Percentiles rank a stretch among this genome's conserved stretches.
These are phyloP conservation scores for Mycena alexandri DNA, from an alignment of 768 basidiomycete genomes.

Conservation along the genomic window DNA sequence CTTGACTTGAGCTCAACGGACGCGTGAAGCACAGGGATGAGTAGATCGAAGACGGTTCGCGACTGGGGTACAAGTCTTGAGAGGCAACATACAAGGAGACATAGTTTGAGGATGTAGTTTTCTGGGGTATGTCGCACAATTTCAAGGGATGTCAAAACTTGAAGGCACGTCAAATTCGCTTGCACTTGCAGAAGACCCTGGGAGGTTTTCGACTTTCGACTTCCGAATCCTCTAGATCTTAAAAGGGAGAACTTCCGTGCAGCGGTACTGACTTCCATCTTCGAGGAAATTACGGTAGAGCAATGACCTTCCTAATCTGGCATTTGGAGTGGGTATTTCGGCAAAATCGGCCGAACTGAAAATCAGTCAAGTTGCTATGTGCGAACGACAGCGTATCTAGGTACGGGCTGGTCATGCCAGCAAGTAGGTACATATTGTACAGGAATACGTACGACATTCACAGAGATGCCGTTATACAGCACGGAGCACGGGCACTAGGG, in stretches of 20 bases:
- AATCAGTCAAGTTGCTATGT: too few relatives aligned
- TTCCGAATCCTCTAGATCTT: background rate
- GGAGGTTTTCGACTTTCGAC: background rate
- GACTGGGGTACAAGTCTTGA: conserved; percentile 2
- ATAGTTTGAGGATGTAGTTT: conserved; percentile 16
- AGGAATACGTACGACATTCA: conserved; percentile 13
- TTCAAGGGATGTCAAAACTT: too few relatives aligned
- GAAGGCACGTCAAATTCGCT: too few relatives aligned
- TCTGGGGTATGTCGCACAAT: background rate
- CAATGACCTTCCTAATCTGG: too few relatives aligned
- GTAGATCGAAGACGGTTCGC: conserved; percentile 16
- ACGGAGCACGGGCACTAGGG: too few relatives aligned
- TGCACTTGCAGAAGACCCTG: background rate
- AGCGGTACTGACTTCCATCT: too few relatives aligned
- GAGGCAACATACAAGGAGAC: conserved; percentile 11
- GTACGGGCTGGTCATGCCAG: background rate
- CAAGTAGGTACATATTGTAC: background rate
- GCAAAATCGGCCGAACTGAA: too few relatives aligned
- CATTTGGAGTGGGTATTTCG: too few relatives aligned
- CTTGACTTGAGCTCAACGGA: conserved; percentile 35
- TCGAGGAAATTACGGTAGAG: too few relatives aligned
- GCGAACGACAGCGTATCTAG: conserved; percentile 4
- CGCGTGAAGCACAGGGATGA: conserved; percentile 31
- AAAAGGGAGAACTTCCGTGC: background rate
- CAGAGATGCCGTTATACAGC: conserved; percentile 2